Percentiles rank a stretch among this genome's conserved stretches.
Conservation (phyloP, 139 green algal genomes). For the Chlorella sorokiniana region DNA sequence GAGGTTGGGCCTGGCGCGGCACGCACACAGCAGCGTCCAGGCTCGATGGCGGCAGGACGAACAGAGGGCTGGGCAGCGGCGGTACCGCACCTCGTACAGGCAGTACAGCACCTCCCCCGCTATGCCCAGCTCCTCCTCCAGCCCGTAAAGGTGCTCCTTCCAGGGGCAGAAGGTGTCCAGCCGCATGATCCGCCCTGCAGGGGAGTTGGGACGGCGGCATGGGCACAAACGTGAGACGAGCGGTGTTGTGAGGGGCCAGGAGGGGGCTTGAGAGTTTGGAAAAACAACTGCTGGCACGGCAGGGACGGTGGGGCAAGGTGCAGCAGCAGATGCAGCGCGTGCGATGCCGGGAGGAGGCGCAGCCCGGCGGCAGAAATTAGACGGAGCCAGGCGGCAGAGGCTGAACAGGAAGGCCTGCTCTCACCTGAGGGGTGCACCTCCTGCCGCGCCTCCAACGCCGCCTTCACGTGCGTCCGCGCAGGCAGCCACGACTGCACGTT, state of each 20-base stretch:
- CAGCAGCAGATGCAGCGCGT: too few species aligned
- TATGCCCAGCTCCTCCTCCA: constrained; percentile 88
- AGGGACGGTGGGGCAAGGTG: too few species aligned
- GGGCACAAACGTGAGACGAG: too few species aligned
- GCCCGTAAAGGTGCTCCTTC: constrained; percentile 96
- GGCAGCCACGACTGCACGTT: constrained; percentile 81
- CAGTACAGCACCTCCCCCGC: constrained; percentile 55
- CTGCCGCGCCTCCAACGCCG: constrained; percentile 52
- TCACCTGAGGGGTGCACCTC: constrained; percentile 62
- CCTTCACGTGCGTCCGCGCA: constrained; percentile 69
- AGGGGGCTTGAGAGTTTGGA: too few species aligned
- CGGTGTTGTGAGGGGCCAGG: too few species aligned
- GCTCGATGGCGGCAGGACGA: neutral
- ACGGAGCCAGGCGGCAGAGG: neutral
- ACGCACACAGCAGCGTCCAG: neutral
- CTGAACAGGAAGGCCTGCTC: neutral
- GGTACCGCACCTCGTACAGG: constrained; percentile 66
- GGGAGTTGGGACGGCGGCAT: neutral
- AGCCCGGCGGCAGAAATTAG: neutral
- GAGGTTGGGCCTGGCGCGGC: too few species aligned
- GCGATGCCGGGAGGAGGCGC: too few species aligned
- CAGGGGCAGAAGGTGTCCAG: constrained; percentile 80
- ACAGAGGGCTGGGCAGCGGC: too few species aligned
- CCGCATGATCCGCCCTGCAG: constrained; percentile 55
- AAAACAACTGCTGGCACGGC: too few species aligned